Evolutionary conservation across 352 stramenopile species (phyloP), one percentile per base, ranked within the genome.

Genomic region (Pythium chondricola): DNA sequence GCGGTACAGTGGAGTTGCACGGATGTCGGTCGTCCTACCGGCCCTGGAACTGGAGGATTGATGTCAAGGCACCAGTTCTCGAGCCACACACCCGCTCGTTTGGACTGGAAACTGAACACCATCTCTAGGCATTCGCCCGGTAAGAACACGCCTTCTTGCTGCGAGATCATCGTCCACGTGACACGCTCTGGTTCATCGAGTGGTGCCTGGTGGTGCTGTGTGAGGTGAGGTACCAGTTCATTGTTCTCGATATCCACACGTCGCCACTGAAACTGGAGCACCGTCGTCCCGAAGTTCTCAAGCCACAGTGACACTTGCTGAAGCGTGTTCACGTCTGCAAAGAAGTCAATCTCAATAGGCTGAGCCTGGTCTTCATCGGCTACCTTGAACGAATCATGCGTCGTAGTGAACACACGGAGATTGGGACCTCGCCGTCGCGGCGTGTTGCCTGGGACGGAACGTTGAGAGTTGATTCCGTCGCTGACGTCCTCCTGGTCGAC

Each of bases 21-120:
- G 35, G 30, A 29, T 4, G 55, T 43, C 21, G 43, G 0, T 40
- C 68, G 44, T 30, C 72, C n/a, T 26, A 31, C 18, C 17, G 54
- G 25, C 9, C 26, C 11, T 10, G 17, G 33, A 6, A 52, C 4
- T 6, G 53, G 61, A 7, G 76, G 78, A 33, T 90, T 68, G 16
- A 81, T 59, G 27, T 82, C 68, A 3, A 93, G 48, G 11, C 81
- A 29, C 82, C 82, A 93, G 26, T 80, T 78, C 42, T 90, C 82
- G 4, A 88, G 48, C 48, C 72, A 88, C 7, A 82, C 36, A 4
- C 82, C 77, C 21, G 76, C 41, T 21, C 48, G 43, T 22, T 59
- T 46, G 2, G 79, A 73, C 20, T 56, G 30, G 37, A 91, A 93
- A 10, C 63, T 76, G 48, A 93, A 89, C 10, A 55, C 56, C 44